Evolutionary conservation across 2,329 filamentous ascomycete species (phyloP).

Genomic region (Apiospora malaysiana): DNA sequence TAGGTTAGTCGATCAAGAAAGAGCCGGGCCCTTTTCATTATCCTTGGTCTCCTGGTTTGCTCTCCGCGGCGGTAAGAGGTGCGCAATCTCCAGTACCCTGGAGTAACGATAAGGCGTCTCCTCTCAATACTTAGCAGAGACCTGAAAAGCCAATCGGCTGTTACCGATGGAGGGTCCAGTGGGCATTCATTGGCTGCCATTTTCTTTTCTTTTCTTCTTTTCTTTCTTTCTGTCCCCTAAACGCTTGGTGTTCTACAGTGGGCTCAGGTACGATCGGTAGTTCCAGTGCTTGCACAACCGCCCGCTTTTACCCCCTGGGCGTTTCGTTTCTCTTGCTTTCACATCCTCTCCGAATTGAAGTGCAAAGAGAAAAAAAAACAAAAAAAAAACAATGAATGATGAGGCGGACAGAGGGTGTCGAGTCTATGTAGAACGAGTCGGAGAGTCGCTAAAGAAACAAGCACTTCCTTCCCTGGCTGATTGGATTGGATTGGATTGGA

Average conservation of each 20-base stretch:
- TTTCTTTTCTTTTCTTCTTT: background rate
- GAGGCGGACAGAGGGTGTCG: too few relatives aligned
- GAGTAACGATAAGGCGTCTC: background rate
- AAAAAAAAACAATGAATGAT: too few relatives aligned
- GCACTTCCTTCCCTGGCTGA: too few relatives aligned
- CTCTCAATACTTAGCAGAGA: background rate
- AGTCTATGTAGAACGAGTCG: too few relatives aligned
- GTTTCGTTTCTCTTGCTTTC: background rate
- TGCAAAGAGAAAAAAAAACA: too few relatives aligned
- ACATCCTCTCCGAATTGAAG: too few relatives aligned
- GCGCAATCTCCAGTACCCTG: background rate
- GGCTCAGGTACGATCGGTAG: constrained; percentile 9
- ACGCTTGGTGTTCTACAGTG: background rate
- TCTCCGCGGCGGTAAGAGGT: background rate
- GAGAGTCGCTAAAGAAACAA: too few relatives aligned
- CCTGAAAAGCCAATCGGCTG: background rate
- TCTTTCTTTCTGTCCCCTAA: background rate
- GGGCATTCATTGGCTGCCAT: background rate
- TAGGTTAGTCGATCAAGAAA: too few relatives aligned
- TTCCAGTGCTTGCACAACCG: constrained; percentile 1
- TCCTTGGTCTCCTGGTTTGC: background rate
- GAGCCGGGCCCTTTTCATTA: background rate
- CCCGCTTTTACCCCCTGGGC: background rate
- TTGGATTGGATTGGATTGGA: too few relatives aligned
- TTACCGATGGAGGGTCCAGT: background rate